phyloP scores from a whole-genome alignment of 345 rosid genomes.

The Camelina laxa region DNA sequence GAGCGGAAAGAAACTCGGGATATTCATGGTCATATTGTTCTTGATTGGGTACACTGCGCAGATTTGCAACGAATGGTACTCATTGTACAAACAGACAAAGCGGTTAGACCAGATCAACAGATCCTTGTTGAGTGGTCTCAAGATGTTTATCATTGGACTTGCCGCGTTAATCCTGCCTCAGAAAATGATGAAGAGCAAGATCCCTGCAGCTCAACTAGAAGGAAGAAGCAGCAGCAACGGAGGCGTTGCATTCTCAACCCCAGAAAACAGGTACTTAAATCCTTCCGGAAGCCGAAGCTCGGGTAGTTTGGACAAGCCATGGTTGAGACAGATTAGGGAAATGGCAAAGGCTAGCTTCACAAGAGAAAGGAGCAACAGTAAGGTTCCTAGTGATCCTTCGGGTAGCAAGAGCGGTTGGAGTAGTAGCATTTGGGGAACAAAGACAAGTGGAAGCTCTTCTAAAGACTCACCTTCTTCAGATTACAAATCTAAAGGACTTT shows the following conservation, averaged over 20 bases:
- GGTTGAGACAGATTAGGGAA: conserved; percentile 77
- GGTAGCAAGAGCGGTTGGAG: conserved; percentile 72
- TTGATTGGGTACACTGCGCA: conserved; percentile 65
- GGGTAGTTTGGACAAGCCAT: conserved; percentile 62
- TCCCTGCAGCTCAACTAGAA: conserved; percentile 46
- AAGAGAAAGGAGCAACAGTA: conserved; percentile 55
- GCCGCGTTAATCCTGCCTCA: conserved; percentile 59
- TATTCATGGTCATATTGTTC: conserved; percentile 70
- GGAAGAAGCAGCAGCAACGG: conserved; percentile 42
- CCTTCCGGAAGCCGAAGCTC: conserved; percentile 69
- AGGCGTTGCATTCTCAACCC: conserved; percentile 17
- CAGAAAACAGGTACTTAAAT: conserved; percentile 57
- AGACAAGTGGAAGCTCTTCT: conserved; percentile 70
- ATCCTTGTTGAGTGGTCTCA: conserved; percentile 62
- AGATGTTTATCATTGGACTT: conserved; percentile 65
- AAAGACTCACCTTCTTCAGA: conserved; percentile 58
- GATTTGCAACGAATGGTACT: conserved; percentile 72
- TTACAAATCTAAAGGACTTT: conserved; percentile 57
- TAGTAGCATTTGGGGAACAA: conserved; percentile 65
- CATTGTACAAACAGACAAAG: conserved; percentile 69
- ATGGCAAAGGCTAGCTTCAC: conserved; percentile 83
- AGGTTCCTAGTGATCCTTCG: conserved; percentile 70
- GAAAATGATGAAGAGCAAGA: conserved; percentile 50
- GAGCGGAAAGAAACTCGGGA: conserved; percentile 58
- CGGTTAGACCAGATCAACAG: conserved; percentile 56